Percentiles rank a stretch among this genome's conserved stretches.
phyloP scores from a whole-genome alignment of 1,284 basidiomycete species.

The Heterobasidion parviporum region DNA sequence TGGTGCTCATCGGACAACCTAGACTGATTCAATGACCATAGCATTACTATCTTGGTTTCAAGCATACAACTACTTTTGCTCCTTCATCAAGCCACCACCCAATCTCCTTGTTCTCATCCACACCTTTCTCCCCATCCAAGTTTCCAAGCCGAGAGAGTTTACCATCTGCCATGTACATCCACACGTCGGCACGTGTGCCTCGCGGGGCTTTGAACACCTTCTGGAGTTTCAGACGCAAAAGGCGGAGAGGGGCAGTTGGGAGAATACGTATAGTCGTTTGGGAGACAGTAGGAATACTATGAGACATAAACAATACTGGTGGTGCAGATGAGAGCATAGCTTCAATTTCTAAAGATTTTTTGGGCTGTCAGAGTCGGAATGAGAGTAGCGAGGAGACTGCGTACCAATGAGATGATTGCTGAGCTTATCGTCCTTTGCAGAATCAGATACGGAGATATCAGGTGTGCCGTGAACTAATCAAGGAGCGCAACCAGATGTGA shows the following conservation, averaged over 20 bases:
- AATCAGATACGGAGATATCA: constrained; percentile 23
- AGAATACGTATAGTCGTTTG: constrained; percentile 42
- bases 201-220: constrained; percentile 23
- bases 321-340: constrained; percentile 19
- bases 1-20: background rate
- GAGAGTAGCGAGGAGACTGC: constrained; percentile 11
- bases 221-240: constrained; percentile 33
- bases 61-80: constrained; percentile 8
- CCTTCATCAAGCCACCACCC: constrained; percentile 64
- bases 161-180: constrained; percentile 46
- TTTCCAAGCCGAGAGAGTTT: constrained; percentile 33
- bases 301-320: constrained; percentile 3
- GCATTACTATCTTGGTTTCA: background rate
- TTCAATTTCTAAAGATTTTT: constrained; percentile 24
- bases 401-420: constrained; percentile 55
- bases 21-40: background rate
- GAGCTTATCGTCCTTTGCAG: constrained; percentile 41
- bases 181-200: constrained; percentile 30
- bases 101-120: constrained; percentile 40
- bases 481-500: background rate
- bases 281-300: constrained; percentile 9
- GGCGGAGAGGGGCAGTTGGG: constrained; percentile 55
- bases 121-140: constrained; percentile 14
- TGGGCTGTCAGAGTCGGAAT: background rate
- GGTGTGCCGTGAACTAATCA: constrained; percentile 57